A percentile compares a stretch with the other conserved stretches of the same genome.
phyloP scores from a whole-genome alignment of 352 stramenopile genomes.

The Globisporangium nodosum region DNA sequence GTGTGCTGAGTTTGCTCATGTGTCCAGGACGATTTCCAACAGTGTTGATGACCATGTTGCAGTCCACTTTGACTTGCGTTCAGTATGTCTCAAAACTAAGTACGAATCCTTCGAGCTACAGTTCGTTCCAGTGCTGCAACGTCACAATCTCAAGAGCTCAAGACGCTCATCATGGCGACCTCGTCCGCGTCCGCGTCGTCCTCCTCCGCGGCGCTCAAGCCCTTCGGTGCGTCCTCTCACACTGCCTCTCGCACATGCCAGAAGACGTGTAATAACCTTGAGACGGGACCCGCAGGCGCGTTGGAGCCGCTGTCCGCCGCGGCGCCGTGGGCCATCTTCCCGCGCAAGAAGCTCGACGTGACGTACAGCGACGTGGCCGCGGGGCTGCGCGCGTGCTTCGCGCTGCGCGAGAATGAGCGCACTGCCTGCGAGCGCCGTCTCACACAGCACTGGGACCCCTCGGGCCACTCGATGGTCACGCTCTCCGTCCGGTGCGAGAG shows the following conservation, averaged over 20 bases:
- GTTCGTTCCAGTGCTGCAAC: too few relatives aligned
- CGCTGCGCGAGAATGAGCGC: slow-evolving; percentile 52
- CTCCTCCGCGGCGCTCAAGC: slow-evolving; percentile 23
- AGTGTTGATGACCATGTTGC: not conserved
- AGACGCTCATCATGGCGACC: not conserved
- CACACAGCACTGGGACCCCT: slow-evolving; percentile 46
- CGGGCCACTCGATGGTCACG: slow-evolving; percentile 51
- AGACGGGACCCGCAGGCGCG: slow-evolving; percentile 19
- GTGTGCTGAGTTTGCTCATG: slow-evolving; percentile 24
- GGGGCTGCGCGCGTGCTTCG: slow-evolving; percentile 48
- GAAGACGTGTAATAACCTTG: too few relatives aligned
- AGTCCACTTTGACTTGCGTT: not conserved
- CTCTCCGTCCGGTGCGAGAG: slow-evolving; percentile 61
- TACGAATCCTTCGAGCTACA: not conserved
- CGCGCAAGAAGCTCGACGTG: slow-evolving; percentile 79
- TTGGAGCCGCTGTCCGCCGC: slow-evolving; percentile 52
- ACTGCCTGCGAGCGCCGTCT: slow-evolving; percentile 44
- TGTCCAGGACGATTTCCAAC: not conserved
- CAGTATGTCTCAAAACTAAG: not conserved
- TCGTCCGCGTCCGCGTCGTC: not conserved
- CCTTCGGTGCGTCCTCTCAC: slow-evolving; percentile 23
- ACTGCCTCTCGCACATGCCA: not conserved
- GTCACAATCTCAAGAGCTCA: too few relatives aligned
- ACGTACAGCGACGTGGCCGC: slow-evolving; percentile 64
- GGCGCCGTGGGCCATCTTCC: slow-evolving; percentile 72